phyloP scores from a whole-genome alignment of 2,329 filamentous ascomycete species.

The Proliferodiscus dingleyae region DNA sequence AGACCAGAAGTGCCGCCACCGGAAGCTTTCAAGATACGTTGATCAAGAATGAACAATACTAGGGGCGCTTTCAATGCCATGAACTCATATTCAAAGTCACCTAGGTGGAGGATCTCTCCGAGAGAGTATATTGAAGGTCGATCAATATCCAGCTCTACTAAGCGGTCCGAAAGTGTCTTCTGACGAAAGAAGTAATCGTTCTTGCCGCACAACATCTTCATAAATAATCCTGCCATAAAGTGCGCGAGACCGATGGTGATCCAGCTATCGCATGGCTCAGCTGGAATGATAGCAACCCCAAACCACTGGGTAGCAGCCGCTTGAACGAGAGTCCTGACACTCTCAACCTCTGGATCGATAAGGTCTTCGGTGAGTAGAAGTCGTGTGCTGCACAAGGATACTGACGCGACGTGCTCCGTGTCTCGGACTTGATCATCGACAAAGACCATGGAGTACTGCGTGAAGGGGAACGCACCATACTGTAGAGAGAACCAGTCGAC shows the following conservation, averaged over 20 bases:
- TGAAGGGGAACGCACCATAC: slow-evolving; percentile 87
- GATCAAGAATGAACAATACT: slow-evolving; percentile 90
- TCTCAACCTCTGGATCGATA: slow-evolving; percentile 78
- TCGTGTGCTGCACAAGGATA: slow-evolving; percentile 82
- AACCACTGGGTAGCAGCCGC: slow-evolving; percentile 90
- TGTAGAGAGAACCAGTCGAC: slow-evolving; percentile 88
- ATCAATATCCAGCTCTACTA: slow-evolving; percentile 76
- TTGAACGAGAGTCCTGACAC: slow-evolving; percentile 75
- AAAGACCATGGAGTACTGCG: slow-evolving; percentile 89
- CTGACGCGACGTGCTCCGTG: slow-evolving; percentile 70
- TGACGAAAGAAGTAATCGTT: slow-evolving; percentile 92
- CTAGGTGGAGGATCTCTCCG: slow-evolving; percentile 71
- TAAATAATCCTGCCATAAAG: slow-evolving; percentile 92
- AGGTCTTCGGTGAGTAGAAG: slow-evolving; percentile 81
- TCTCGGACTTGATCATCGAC: slow-evolving; percentile 82
- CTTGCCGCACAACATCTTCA: slow-evolving; percentile 85
- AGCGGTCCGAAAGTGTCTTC: slow-evolving; percentile 75
- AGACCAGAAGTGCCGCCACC: slow-evolving; percentile 64
- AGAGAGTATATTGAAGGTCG: slow-evolving; percentile 79
- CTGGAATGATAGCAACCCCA: slow-evolving; percentile 85
- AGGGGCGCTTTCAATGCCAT: slow-evolving; percentile 85
- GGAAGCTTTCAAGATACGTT: slow-evolving; percentile 81
- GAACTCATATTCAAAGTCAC: slow-evolving; percentile 83
- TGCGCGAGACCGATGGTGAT: slow-evolving; percentile 84
- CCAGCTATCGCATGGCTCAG: slow-evolving; percentile 78